Conservation (phyloP, 163 green algal genomes). For the Scenedesmus sp. region DNA sequence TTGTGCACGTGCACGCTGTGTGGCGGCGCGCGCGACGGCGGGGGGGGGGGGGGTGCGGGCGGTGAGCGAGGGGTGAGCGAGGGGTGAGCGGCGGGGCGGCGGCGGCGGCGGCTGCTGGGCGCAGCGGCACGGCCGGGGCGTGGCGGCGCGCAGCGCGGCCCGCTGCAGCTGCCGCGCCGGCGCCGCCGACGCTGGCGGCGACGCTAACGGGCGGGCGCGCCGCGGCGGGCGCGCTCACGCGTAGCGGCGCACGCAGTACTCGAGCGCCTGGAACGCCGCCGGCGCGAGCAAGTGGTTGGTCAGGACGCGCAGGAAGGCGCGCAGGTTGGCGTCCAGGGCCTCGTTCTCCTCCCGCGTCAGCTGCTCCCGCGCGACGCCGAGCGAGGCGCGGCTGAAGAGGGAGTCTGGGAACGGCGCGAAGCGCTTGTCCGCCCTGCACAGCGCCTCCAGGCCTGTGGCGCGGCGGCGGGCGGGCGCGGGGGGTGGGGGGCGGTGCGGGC, state of each 20-base stretch:
- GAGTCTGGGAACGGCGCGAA: conserved; percentile 73
- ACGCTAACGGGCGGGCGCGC: background rate
- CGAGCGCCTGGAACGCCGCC: conserved; percentile 81
- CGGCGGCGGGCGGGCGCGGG: no score
- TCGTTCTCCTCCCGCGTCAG: conserved; percentile 67
- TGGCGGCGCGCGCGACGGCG: no score
- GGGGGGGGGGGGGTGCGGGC: no score
- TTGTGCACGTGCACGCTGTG: conserved; percentile 85
- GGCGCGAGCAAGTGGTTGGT: conserved; percentile 80
- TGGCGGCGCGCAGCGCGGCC: no score
- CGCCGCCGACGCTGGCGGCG: no score
- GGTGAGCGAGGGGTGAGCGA: no score
- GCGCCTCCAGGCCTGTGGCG: conserved; percentile 76
- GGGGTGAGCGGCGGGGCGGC: no score
- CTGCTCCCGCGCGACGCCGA: conserved; percentile 57
- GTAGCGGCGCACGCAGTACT: conserved; percentile 91
- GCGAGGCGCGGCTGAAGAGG: conserved; percentile 73
- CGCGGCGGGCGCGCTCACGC: conserved; percentile 61
- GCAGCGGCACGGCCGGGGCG: no score
- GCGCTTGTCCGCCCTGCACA: conserved; percentile 71
- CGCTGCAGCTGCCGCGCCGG: no score
- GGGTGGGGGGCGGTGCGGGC: no score
- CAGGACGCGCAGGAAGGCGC: conserved; percentile 79
- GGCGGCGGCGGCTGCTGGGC: no score
- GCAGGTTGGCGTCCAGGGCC: conserved; percentile 70